Base-by-base conservation (phyloP, 371 early-diverging fungal genomes). In the Gilbertella persicaria region DNA sequence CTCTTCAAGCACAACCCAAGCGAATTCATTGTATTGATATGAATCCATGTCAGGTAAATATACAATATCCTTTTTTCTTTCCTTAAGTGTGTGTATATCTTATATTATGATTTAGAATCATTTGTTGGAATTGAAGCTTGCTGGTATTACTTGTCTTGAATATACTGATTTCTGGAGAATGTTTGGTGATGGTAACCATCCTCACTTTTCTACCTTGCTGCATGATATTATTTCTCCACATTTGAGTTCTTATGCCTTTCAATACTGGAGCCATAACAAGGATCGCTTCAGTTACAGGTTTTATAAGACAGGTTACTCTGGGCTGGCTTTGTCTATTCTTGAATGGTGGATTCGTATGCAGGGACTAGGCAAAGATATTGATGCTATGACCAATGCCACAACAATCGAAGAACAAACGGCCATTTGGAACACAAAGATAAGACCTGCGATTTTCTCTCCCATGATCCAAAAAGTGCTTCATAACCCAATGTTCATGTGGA, bases 401-500 rank as follows among this genome's bases (percentile, higher is more conserved):
- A 74, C 85, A 1, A 69, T 89, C 24, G 78, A 76, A 50, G 81
- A 78, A 42, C 93, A 93, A 60, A 64, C 66, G 20, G 44, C 52
- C 13, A 75, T 89, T 7, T 93, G 91, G 91, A 58, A 70, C 17
- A 66, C 71, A 25, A 80, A 79, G 38, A 69, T 93, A 30, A 81
- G 89, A 36, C 83, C 85, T 33, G 65, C 71, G 21, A 70, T 91
- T 42, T 82, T 89, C 33, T 80, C 80, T 2, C 82, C 80, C 56
- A 61, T 90, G 44, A 80, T 88, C 39, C 70, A 82, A 46, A 69
- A 69, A 54, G 60, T 91, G 9, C 60, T 92, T 28, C 82, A 88
- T 55, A 92, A 91, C 47, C 89, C 90, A 2, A 79, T 87, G 57
- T 90, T 90, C 68, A 80, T 91, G 76, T 93, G 94, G 94, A 87